These are phyloP conservation scores for Hordeum pubiflorum DNA, from an alignment of 202 grass and related monocot species.

Conservation along the genomic window DNA sequence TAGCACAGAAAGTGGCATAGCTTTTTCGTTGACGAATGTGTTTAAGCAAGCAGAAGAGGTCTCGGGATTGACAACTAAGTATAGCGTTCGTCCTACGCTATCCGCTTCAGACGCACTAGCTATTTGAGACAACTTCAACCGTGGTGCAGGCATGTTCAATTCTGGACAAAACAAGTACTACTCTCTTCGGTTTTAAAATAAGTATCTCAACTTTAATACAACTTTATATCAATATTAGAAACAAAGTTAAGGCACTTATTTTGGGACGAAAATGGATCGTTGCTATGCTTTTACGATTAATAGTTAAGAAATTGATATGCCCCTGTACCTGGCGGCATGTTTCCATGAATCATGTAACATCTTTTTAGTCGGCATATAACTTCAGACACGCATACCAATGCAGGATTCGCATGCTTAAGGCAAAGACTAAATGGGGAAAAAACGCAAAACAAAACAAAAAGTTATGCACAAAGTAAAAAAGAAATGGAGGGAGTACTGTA, in stretches of 20 bases:
- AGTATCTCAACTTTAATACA: too few species aligned
- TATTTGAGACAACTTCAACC: neutral
- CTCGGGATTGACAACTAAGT: neutral
- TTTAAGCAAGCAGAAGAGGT: constrained; percentile 17
- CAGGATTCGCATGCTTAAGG: too few species aligned
- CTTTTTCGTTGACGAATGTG: constrained; percentile 16
- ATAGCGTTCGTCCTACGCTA: neutral
- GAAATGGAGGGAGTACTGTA: neutral
- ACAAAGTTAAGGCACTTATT: too few species aligned
- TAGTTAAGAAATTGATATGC: too few species aligned
- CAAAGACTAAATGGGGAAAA: neutral
- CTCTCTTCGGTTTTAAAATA: too few species aligned
- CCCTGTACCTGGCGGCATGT: too few species aligned
- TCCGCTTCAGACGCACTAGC: neutral
- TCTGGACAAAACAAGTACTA: neutral
- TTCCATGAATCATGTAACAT: too few species aligned
- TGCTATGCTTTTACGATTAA: too few species aligned
- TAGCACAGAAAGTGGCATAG: neutral
- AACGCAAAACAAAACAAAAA: neutral
- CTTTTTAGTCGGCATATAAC: too few species aligned
- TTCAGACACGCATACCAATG: too few species aligned
- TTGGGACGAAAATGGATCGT: too few species aligned
- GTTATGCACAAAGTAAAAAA: neutral
- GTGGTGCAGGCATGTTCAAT: neutral
- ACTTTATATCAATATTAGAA: too few species aligned